Evolutionary conservation across 208 protist species (phyloP).

Genomic region (Trypanosoma theileri): DNA sequence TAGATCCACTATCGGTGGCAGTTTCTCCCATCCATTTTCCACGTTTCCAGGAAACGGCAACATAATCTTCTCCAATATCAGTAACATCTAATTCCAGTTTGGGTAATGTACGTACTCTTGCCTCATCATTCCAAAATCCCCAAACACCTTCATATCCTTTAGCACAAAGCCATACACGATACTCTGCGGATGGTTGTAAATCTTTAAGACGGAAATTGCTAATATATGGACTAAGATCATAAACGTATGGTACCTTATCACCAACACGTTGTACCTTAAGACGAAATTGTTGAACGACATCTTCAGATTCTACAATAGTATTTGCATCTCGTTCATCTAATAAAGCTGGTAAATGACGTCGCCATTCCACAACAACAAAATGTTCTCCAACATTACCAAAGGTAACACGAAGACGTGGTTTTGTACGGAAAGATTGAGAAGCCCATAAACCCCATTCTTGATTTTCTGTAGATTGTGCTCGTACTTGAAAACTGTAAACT

Average conservation of each 20-base stretch:
- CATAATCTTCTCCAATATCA: slow-evolving; percentile 90
- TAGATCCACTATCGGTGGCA: slow-evolving; percentile 31
- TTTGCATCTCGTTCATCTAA: slow-evolving; percentile 22
- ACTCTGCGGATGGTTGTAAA: slow-evolving; percentile 83
- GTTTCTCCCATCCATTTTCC: slow-evolving; percentile 66
- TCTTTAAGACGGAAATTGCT: slow-evolving; percentile 83
- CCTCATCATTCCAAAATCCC: slow-evolving; percentile 91
- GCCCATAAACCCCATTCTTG: slow-evolving; percentile 89
- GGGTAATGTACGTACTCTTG: slow-evolving; percentile 87
- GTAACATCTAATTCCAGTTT: slow-evolving; percentile 77
- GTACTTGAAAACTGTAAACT: slow-evolving; percentile 84
- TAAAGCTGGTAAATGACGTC: slow-evolving; percentile 69
- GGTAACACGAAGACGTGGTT: slow-evolving; percentile 75
- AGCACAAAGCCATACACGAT: slow-evolving; percentile 87
- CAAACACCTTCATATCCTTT: slow-evolving; percentile 87
- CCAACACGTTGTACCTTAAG: slow-evolving; percentile 86
- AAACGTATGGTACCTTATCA: slow-evolving; percentile 46
- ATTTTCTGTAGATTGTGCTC: slow-evolving; percentile 68
- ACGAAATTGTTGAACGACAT: slow-evolving; percentile 86
- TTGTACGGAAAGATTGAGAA: slow-evolving; percentile 75
- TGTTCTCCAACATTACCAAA: slow-evolving; percentile 92
- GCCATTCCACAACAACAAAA: slow-evolving; percentile 91
- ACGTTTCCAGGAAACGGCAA: slow-evolving; percentile 78
- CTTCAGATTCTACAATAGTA: slow-evolving; percentile 60
- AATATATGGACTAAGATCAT: slow-evolving; percentile 80